phyloP scores from a whole-genome alignment of 2,329 filamentous ascomycete species.

The Fusarium solani-melongenae region DNA sequence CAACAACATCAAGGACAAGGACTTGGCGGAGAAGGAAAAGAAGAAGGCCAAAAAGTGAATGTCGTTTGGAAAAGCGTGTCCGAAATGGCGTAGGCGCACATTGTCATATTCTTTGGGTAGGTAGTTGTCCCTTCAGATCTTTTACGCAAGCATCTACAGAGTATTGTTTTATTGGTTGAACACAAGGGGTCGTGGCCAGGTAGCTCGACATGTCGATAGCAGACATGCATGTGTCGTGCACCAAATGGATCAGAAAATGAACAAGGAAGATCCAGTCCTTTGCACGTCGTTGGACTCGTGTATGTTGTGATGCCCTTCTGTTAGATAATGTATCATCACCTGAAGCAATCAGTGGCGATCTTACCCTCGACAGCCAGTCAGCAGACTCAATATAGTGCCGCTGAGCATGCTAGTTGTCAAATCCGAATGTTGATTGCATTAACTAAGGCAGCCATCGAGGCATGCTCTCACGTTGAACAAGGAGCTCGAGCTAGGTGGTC shows the following conservation, averaged over 20 bases:
- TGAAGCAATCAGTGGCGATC: neutral
- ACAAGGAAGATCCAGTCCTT: neutral
- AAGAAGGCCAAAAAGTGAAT: slow-evolving; percentile 39
- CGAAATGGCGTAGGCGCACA: neutral
- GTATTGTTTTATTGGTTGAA: neutral
- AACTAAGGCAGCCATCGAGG: neutral
- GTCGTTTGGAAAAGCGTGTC: neutral
- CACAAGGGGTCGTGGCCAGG: neutral
- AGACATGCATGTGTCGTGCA: neutral
- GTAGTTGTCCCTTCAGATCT: slow-evolving; percentile 4
- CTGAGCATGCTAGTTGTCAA: neutral
- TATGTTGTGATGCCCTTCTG: neutral
- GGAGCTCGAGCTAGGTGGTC: neutral
- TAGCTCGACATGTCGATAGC: neutral
- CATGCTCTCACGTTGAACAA: neutral
- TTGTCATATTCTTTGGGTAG: neutral
- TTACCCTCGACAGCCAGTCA: neutral
- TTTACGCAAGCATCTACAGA: neutral
- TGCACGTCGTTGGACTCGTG: neutral
- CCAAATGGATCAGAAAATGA: neutral
- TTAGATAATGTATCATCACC: neutral
- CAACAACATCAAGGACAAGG: slow-evolving; percentile 54
- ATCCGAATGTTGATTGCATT: neutral
- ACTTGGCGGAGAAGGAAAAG: slow-evolving; percentile 33
- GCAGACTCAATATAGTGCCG: neutral